Base-by-base conservation (phyloP, 2,329 filamentous ascomycete genomes). In the Phialocephala sp. region DNA sequence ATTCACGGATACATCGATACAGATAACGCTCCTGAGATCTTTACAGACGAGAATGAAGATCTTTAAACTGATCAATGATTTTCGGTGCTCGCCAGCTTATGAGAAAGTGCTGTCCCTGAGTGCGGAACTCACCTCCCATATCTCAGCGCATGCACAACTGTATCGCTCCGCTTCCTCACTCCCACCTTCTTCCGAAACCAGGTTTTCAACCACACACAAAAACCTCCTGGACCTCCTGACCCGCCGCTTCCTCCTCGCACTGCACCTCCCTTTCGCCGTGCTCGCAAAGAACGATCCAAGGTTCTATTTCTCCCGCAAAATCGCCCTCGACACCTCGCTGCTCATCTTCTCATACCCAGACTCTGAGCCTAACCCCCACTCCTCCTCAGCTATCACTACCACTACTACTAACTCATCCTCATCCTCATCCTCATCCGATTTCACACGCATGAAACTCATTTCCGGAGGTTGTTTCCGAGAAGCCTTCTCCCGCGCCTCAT, bases 221-320 rank as follows among this genome's bases (percentile, higher is more conserved):
- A 85, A 85, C 64, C 71, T 87, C 5, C 74, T 85, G 27, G 81
- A 86, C 57, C 81, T 83, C 45, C 76, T 84, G 0, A 77, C 84
- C 4, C 82, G 83, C 5, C 83, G 86, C 14, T 87, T 86, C 69
- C 70, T 87, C 2, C 79, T 88, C 15, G 79, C 81, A 0, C 76
- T 89, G 0, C 86, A 89, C 67, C 80, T 79, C 11, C 77, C 81
- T 0, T 86, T 82, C 71, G 79, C 80, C 47, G 73, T 73, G 43
- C 75, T 79, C 64, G 80, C 83, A 9, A 77, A 73, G 4, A 68
- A 70, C 0, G 79, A 85, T 60, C 83, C 82, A 0, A 64, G 80
- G 4, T 87, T 80, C 69, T 79, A 84, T 67, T 84, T 81, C 74
- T 86, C 83, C 0, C 77, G 80, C 39, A 84, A 82, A 65, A 74